Percentiles rank a stretch among this genome's conserved stretches.
Evolutionary conservation across 306 rosid species (phyloP).

Genomic region (Lotus japonicus): DNA sequence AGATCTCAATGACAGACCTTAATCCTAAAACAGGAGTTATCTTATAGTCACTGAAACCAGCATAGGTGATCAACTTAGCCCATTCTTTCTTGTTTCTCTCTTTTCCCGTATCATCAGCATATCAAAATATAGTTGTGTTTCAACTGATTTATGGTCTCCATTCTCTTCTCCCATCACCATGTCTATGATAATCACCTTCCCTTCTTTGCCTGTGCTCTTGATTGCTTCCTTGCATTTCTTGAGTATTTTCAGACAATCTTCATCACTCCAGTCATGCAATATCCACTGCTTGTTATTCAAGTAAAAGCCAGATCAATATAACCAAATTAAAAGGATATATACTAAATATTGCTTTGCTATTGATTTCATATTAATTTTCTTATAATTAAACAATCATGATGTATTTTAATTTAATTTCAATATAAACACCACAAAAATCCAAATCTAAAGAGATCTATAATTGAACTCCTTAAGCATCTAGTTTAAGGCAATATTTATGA

Average conservation of each 20-base stretch:
- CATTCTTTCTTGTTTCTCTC: background rate
- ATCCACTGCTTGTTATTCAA: background rate
- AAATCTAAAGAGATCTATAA: too few relatives aligned
- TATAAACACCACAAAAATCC: too few relatives aligned
- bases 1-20: too few relatives aligned
- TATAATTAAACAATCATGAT: background rate
- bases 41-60: too few relatives aligned
- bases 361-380: background rate
- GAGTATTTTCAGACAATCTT: background rate
- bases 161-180: background rate
- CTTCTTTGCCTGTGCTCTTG: background rate
- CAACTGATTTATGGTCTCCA: background rate
- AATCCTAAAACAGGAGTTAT: too few relatives aligned
- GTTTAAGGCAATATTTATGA: too few relatives aligned
- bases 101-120: background rate
- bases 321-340: background rate
- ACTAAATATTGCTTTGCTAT: too few relatives aligned
- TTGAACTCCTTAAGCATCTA: too few relatives aligned
- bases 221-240: conserved; percentile 13
- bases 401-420: too few relatives aligned
- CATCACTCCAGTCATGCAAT: conserved; percentile 6
- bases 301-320: background rate
- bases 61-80: too few relatives aligned
- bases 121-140: background rate
- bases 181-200: conserved; percentile 8